Conservation (phyloP, 371 early-diverging fungal genomes). For the Actinomucor elegans region DNA sequence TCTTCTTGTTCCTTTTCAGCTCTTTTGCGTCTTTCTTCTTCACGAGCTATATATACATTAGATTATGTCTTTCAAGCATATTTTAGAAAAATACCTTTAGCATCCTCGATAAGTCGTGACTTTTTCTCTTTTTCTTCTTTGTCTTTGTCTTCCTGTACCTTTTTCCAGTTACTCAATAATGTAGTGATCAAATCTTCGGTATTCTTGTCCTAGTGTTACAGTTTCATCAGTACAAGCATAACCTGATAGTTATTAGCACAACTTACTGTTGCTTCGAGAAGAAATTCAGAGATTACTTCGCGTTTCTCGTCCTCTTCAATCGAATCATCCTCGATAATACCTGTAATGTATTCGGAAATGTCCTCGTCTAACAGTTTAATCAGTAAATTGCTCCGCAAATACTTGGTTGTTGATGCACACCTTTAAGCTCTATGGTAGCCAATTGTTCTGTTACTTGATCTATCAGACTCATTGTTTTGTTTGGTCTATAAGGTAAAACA, state of each 20-base stretch:
- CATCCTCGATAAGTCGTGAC: constrained; percentile 34
- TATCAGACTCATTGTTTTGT: constrained; percentile 15
- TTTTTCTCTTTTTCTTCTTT: constrained; percentile 41
- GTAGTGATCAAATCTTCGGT: constrained; percentile 37
- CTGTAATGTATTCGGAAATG: constrained; percentile 57
- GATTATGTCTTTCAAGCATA: no score
- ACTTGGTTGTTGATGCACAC: neutral
- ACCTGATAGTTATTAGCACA: no score
- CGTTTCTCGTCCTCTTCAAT: constrained; percentile 58
- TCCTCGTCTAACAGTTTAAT: constrained; percentile 50
- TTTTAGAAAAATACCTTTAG: no score
- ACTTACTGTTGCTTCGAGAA: constrained; percentile 50
- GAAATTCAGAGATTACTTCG: constrained; percentile 55
- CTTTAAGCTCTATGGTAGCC: constrained; percentile 26
- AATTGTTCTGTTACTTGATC: constrained; percentile 32
- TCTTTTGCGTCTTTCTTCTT: constrained; percentile 21
- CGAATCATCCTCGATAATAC: constrained; percentile 54
- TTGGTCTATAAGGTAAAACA: neutral
- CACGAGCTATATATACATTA: no score
- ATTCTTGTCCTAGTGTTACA: constrained; percentile 38
- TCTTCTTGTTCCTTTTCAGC: constrained; percentile 23
- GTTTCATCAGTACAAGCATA: no score
- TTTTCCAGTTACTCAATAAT: constrained; percentile 37
- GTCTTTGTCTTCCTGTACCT: constrained; percentile 31
- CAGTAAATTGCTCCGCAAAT: no score